Percentiles rank a stretch among this genome's conserved stretches.
Evolutionary conservation across 352 stramenopile species (phyloP).

Genomic region (Globisporangium radiosum): DNA sequence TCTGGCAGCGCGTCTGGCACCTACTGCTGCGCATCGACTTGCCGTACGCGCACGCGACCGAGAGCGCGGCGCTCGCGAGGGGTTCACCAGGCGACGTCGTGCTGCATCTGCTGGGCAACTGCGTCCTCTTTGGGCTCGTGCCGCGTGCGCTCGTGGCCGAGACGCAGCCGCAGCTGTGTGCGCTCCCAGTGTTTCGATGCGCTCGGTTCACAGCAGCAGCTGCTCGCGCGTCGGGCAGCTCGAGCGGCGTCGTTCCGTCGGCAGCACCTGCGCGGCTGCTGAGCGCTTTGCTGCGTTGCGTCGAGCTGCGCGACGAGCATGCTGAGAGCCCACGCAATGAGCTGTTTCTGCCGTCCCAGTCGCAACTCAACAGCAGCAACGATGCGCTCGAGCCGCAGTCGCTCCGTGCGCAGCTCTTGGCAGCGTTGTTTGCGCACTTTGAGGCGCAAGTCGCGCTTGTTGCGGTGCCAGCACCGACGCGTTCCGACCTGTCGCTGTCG

Average conservation of each 20-base stretch:
- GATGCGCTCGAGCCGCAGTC: not conserved
- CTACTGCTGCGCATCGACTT: conserved; percentile 47
- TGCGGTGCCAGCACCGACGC: not conserved
- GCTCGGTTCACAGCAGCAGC: not conserved
- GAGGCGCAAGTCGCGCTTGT: conserved; percentile 2
- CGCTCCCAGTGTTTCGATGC: conserved; percentile 35
- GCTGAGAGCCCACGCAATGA: not conserved
- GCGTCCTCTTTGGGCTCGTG: conserved; percentile 37
- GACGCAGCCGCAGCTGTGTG: conserved; percentile 30
- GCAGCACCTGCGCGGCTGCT: conserved; percentile 13
- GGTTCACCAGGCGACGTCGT: conserved; percentile 44
- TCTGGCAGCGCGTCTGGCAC: conserved; percentile 40
- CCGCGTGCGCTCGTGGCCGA: conserved; percentile 22
- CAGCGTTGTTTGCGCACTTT: conserved; percentile 8
- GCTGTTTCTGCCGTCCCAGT: not conserved
- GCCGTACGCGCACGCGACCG: conserved; percentile 39
- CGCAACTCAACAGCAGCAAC: not conserved
- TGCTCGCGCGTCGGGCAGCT: conserved; percentile 1
- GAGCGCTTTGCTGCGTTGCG: conserved; percentile 11
- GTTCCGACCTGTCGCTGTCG: not conserved
- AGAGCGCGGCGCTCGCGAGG: conserved; percentile 31
- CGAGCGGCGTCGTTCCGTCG: conserved; percentile 3
- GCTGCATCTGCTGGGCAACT: conserved; percentile 39
- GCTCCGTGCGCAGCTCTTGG: conserved; percentile 9
- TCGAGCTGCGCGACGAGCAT: conserved; percentile 11